Evolutionary conservation across 2,329 filamentous ascomycete species (phyloP).

Genomic region (Ilyonectria sp.): DNA sequence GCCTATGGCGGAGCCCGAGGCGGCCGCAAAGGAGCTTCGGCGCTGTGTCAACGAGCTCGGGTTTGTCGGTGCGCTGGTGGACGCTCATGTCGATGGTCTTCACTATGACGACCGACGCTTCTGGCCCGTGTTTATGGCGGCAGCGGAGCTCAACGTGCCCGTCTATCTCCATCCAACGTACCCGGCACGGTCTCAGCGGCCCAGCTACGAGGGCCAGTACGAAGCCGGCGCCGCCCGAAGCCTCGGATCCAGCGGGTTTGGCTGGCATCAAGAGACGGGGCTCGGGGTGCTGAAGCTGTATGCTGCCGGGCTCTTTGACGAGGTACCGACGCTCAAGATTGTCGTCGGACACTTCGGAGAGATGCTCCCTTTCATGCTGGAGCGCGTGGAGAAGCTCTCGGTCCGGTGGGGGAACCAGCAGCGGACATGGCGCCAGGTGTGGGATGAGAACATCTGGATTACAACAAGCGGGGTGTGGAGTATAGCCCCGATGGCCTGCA

Average conservation of each 20-base stretch:
- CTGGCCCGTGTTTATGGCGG: constrained; percentile 44
- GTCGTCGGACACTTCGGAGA: constrained; percentile 60
- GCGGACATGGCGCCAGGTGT: constrained; percentile 64
- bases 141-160: constrained; percentile 62
- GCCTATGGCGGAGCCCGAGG: constrained; percentile 49
- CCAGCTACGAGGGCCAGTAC: constrained; percentile 50
- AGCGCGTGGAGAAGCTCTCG: constrained; percentile 57
- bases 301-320: constrained; percentile 54
- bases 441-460: constrained; percentile 70
- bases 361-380: constrained; percentile 69
- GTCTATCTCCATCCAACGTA: constrained; percentile 66
- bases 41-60: constrained; percentile 49
- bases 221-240: constrained; percentile 44
- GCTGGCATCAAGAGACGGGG: constrained; percentile 67
- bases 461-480: constrained; percentile 70
- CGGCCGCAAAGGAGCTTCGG: constrained; percentile 49
- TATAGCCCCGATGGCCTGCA: constrained; percentile 61
- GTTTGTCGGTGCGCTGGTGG: constrained; percentile 53
- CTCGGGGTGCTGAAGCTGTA: constrained; percentile 57
- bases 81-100: constrained; percentile 46
- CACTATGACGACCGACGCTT: constrained; percentile 50
- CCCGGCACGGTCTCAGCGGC: constrained; percentile 48
- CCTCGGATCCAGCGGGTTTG: constrained; percentile 61
- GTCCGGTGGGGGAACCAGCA: constrained; percentile 50
- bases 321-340: constrained; percentile 55